Conservation (phyloP, 2,329 filamentous ascomycete species). For the Lecanicillium sp. region DNA sequence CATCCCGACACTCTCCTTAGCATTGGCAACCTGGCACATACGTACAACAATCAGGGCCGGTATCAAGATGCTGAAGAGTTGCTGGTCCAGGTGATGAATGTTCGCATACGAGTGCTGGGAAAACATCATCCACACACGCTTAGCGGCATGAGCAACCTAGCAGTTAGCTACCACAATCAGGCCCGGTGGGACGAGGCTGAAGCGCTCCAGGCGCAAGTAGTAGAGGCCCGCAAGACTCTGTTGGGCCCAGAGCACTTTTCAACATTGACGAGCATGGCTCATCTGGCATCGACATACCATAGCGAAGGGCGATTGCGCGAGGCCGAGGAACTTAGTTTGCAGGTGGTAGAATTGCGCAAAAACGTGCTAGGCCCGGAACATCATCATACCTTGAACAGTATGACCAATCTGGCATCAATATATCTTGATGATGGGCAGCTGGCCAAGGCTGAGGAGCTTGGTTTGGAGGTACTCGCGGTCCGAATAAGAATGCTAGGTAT, state of each 20-base stretch:
- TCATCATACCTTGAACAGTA: conserved; percentile 3
- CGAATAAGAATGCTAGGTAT: no score
- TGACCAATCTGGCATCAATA: conserved; percentile 4
- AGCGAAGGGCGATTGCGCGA: conserved; percentile 10
- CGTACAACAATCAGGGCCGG: background rate
- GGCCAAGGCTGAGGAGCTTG: no score
- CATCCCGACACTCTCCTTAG: conserved; percentile 8
- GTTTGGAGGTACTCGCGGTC: no score
- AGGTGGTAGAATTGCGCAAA: conserved; percentile 7
- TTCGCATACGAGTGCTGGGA: conserved; percentile 16
- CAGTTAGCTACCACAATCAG: conserved; percentile 1
- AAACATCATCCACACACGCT: conserved; percentile 1
- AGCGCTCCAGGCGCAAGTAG: conserved; percentile 6
- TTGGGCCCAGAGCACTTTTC: conserved; percentile 6
- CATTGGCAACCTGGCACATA: conserved; percentile 8
- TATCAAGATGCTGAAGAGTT: conserved; percentile 1
- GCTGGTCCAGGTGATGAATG: conserved; percentile 11
- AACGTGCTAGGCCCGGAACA: conserved; percentile 9
- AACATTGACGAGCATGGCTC: conserved; percentile 11
- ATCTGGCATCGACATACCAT: conserved; percentile 8
- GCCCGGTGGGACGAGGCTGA: conserved; percentile 1
- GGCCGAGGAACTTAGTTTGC: conserved; percentile 9
- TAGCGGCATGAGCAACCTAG: conserved; percentile 16
- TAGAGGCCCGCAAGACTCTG: conserved; percentile 7
- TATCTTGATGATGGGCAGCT: no score